A percentile compares a stretch with the other conserved stretches of the same genome.
Evolutionary conservation across 2,329 filamentous ascomycete genomes (phyloP).

Genomic region (Colletotrichum kahawae): DNA sequence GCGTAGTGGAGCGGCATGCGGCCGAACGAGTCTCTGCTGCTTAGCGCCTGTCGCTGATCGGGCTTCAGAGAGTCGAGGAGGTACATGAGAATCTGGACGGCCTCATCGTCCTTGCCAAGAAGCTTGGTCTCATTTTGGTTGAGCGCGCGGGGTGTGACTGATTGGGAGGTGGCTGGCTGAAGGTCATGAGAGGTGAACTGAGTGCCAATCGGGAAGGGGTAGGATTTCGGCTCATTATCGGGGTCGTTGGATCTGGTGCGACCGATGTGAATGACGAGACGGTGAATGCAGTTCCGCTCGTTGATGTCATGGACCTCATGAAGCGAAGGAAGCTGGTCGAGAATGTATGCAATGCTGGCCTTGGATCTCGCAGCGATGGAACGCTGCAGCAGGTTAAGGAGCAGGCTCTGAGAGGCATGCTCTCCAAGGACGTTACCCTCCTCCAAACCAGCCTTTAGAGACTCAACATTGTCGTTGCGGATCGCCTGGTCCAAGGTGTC

Average conservation of each 20-base stretch:
- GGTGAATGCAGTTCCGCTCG: constrained; percentile 89
- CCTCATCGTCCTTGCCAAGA: constrained; percentile 73
- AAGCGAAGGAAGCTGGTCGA: constrained; percentile 72
- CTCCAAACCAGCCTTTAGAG: constrained; percentile 61
- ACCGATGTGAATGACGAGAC: constrained; percentile 90
- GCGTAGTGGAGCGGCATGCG: constrained; percentile 91
- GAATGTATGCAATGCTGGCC: constrained; percentile 72
- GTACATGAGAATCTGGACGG: constrained; percentile 69
- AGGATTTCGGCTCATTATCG: constrained; percentile 55
- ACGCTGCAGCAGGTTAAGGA: constrained; percentile 81
- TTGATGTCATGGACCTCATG: constrained; percentile 94
- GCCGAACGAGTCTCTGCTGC: constrained; percentile 77
- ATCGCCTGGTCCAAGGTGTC: constrained; percentile 77
- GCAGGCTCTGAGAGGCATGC: constrained; percentile 65
- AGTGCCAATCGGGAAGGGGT: constrained; percentile 51
- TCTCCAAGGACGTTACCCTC: constrained; percentile 60
- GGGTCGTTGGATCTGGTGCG: constrained; percentile 63
- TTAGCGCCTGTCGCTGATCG: constrained; percentile 71
- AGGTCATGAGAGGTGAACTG: constrained; percentile 75
- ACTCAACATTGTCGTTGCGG: constrained; percentile 66
- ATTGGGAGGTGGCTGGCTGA: constrained; percentile 74
- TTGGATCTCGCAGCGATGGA: constrained; percentile 74
- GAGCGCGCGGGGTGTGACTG: constrained; percentile 63
- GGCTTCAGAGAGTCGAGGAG: constrained; percentile 71
- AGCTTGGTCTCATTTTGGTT: constrained; percentile 72